Evolutionary conservation across 345 rosid genomes (phyloP).

Genomic region (Toxicodendron radicans): DNA sequence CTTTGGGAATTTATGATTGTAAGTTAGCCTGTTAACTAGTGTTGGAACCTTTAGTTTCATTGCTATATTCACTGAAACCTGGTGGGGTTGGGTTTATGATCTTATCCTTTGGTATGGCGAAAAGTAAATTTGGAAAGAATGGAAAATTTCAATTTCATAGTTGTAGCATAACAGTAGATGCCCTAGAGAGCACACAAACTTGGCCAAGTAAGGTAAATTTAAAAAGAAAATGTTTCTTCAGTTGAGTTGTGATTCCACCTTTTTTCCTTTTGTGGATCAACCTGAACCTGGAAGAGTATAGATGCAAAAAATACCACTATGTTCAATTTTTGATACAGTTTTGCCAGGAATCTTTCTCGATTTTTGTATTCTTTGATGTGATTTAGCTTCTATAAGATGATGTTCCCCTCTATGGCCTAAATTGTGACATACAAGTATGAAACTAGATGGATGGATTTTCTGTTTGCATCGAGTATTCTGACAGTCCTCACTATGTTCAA

Average conservation of each 20-base stretch:
- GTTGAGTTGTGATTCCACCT: background rate
- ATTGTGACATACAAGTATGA: background rate
- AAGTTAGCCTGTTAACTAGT: background rate
- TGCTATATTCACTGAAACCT: background rate
- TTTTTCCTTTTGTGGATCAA: background rate
- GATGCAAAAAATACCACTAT: background rate
- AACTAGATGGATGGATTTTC: background rate
- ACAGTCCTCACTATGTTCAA: too few species aligned
- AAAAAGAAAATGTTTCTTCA: too few species aligned
- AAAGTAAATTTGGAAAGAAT: background rate
- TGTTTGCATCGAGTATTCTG: background rate
- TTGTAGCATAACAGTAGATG: background rate
- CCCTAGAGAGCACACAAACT: background rate
- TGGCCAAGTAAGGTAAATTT: background rate
- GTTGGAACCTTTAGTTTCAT: background rate
- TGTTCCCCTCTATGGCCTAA: background rate
- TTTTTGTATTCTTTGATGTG: background rate
- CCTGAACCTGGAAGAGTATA: background rate
- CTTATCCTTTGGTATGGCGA: background rate
- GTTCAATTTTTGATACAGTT: background rate
- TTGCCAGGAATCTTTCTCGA: background rate
- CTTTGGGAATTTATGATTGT: background rate
- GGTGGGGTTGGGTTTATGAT: background rate
- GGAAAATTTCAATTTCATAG: background rate
- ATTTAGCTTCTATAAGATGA: background rate